These are phyloP conservation scores for Penicillium sumatraense DNA, from an alignment of 2,329 filamentous ascomycete species.

Conservation along the genomic window DNA sequence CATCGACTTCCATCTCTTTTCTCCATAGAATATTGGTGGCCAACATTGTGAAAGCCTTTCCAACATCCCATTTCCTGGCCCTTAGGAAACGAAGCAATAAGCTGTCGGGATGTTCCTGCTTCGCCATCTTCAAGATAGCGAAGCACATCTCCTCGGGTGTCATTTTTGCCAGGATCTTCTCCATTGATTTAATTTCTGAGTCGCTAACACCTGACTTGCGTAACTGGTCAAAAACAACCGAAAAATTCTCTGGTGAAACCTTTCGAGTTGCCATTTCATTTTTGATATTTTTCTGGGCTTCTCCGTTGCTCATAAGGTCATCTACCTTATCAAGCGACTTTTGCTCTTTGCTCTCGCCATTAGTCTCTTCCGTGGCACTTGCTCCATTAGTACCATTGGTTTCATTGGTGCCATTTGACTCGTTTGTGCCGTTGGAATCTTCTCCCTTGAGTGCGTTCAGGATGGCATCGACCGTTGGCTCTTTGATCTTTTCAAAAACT, in stretches of 20 bases:
- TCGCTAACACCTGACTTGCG: slow-evolving; percentile 23
- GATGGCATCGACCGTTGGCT: slow-evolving; percentile 27
- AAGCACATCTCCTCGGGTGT: slow-evolving; percentile 75
- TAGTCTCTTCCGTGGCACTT: not conserved
- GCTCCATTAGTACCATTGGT: not conserved
- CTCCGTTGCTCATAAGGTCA: slow-evolving; percentile 18
- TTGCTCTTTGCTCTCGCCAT: slow-evolving; percentile 10
- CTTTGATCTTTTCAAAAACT: slow-evolving; percentile 23
- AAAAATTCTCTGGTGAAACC: slow-evolving; percentile 21
- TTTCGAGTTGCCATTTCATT: slow-evolving; percentile 21
- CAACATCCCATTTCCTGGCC: slow-evolving; percentile 87
- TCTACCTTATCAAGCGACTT: slow-evolving; percentile 22
- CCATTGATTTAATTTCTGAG: slow-evolving; percentile 23
- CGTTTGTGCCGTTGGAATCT: not conserved
- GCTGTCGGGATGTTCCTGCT: slow-evolving; percentile 88
- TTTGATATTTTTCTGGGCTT: slow-evolving; percentile 18
- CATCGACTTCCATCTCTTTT: slow-evolving; percentile 80
- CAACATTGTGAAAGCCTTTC: slow-evolving; percentile 87
- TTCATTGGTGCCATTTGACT: slow-evolving; percentile 1
- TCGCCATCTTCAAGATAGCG: slow-evolving; percentile 87
- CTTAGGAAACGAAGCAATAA: slow-evolving; percentile 77
- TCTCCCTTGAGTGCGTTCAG: slow-evolving; percentile 19
- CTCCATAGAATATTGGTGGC: slow-evolving; percentile 91
- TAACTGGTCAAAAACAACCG: slow-evolving; percentile 20
- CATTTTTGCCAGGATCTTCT: slow-evolving; percentile 63